These are phyloP conservation scores for Stachybotrys chartarum DNA, from an alignment of 2,329 filamentous ascomycete genomes.

Conservation along the genomic window DNA sequence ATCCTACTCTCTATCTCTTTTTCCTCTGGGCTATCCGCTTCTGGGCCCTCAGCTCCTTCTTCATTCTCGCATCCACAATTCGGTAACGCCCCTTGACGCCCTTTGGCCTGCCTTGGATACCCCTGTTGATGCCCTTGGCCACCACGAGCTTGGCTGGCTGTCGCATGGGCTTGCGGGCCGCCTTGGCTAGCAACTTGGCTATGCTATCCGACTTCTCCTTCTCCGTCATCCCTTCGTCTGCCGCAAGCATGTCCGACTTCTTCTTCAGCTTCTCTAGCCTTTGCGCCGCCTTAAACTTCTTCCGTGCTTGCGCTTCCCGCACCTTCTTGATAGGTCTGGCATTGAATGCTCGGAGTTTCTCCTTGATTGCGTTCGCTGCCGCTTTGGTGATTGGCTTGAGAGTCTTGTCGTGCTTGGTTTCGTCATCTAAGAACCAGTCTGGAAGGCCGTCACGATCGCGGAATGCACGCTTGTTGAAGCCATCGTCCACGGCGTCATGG, in stretches of 20 bases:
- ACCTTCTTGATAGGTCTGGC: slow-evolving; percentile 99
- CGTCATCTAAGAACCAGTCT: slow-evolving; percentile 97
- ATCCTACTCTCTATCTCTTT: slow-evolving; percentile 30
- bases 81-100: slow-evolving; percentile 96
- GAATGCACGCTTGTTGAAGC: slow-evolving; percentile 88
- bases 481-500: slow-evolving; percentile 77
- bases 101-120: slow-evolving; percentile 76
- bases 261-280: slow-evolving; percentile 90
- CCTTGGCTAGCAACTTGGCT: slow-evolving; percentile 70
- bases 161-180: slow-evolving; percentile 79
- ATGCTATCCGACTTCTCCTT: slow-evolving; percentile 91
- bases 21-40: slow-evolving; percentile 73
- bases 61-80: slow-evolving; percentile 91
- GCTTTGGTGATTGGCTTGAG: slow-evolving; percentile 89
- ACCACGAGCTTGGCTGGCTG: slow-evolving; percentile 82
- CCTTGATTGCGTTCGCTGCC: slow-evolving; percentile 84
- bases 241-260: slow-evolving; percentile 85
- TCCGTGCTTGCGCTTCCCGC: slow-evolving; percentile 87
- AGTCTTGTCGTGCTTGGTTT: slow-evolving; percentile 71
- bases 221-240: slow-evolving; percentile 89
- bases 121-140: slow-evolving; percentile 75
- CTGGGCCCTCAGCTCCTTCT: slow-evolving; percentile 88
- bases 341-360: slow-evolving; percentile 87
- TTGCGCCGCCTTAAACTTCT: slow-evolving; percentile 93
- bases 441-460: slow-evolving; percentile 87